Evolutionary conservation across 805 yeast species (phyloP).

Genomic region (Candida orba): DNA sequence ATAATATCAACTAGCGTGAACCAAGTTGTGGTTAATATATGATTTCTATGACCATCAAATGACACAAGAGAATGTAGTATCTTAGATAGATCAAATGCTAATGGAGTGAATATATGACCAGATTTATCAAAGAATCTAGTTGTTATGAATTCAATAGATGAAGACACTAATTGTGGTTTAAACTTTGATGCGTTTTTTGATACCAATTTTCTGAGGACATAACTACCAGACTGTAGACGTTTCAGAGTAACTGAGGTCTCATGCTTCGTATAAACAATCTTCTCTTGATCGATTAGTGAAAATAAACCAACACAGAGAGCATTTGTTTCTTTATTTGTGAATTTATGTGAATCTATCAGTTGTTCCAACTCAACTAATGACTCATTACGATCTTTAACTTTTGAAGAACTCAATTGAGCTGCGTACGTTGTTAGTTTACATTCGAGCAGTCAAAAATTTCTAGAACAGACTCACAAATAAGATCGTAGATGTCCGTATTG

Average conservation of each 20-base stretch:
- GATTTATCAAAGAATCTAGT: conserved; percentile 9
- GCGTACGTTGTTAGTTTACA: conserved; percentile 5
- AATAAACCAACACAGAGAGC: conserved; percentile 24
- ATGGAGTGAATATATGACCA: conserved; percentile 21
- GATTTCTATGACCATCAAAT: conserved; percentile 15
- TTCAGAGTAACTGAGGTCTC: conserved; percentile 23
- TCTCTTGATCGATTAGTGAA: conserved; percentile 30
- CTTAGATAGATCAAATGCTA: conserved; percentile 24
- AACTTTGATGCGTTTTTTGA: conserved; percentile 7
- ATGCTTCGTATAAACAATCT: conserved; percentile 22
- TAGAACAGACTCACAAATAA: conserved; percentile 2
- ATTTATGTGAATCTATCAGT: conserved; percentile 14
- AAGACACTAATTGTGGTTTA: conserved; percentile 13
- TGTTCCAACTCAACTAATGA: conserved; percentile 36
- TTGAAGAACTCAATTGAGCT: conserved; percentile 37
- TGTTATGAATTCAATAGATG: conserved; percentile 7
- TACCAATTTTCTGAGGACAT: conserved; percentile 23
- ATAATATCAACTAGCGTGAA: conserved; percentile 4
- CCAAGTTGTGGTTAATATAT: conserved; percentile 16
- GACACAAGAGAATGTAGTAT: conserved; percentile 22
- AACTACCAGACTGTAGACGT: conserved; percentile 28
- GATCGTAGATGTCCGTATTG: conserved; percentile 4
- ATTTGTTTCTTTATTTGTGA: conserved; percentile 20
- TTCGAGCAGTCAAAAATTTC: background rate
- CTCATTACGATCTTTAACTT: conserved; percentile 47